A percentile compares a stretch with the other conserved stretches of the same genome.
These are phyloP conservation scores for Pichia sp. DNA, from an alignment of 1,139 yeast genomes.

Conservation along the genomic window DNA sequence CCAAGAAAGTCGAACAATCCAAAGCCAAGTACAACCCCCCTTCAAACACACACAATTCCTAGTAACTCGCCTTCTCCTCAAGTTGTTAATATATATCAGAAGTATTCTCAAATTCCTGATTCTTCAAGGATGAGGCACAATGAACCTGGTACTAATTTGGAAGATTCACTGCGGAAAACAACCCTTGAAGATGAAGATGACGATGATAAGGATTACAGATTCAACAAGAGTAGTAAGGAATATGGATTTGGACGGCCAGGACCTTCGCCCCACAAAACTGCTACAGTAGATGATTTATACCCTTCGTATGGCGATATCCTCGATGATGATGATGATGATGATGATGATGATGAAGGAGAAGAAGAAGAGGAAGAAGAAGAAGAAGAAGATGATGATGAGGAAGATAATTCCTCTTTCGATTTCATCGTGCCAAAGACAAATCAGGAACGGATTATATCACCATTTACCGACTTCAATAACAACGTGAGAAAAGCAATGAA, in stretches of 20 bases:
- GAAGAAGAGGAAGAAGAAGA: conserved; percentile 11
- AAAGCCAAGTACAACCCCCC: conserved; percentile 2
- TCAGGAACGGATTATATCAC: conserved; percentile 34
- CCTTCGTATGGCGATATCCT: conserved; percentile 17
- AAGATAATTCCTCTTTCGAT: conserved; percentile 14
- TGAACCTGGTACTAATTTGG: conserved; percentile 1
- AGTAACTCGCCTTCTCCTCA: conserved; percentile 26
- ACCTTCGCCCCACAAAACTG: background rate
- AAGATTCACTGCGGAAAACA: background rate
- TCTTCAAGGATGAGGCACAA: conserved; percentile 2
- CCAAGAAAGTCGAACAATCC: conserved; percentile 1
- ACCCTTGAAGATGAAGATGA: background rate
- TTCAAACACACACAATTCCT: background rate
- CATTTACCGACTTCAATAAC: conserved; percentile 49
- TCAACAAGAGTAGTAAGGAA: background rate
- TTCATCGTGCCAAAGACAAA: conserved; percentile 14
- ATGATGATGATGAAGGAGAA: conserved; percentile 16
- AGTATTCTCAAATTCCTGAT: conserved; percentile 31
- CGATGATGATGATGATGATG: conserved; percentile 13
- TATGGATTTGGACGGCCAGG: background rate
- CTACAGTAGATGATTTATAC: conserved; percentile 14
- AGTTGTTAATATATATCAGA: conserved; percentile 30
- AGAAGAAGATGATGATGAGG: conserved; percentile 15
- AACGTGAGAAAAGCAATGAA: conserved; percentile 36
- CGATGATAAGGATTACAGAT: background rate